Base-by-base conservation (phyloP, 2,329 filamentous ascomycete species). In the Colletotrichum abscissum region DNA sequence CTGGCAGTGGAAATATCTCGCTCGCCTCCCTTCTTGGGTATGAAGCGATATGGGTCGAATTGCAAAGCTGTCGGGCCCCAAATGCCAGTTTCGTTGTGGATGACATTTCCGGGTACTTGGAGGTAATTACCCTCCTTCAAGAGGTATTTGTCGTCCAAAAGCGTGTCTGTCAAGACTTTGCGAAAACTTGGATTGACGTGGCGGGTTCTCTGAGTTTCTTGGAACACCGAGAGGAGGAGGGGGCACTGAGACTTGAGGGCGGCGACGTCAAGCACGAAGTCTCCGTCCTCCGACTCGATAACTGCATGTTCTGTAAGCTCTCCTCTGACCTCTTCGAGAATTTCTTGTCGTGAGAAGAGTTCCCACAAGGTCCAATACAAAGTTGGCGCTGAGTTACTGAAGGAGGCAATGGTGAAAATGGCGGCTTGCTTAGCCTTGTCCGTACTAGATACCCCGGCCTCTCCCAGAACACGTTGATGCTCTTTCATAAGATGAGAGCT, bases 341-440 rank as follows among this genome's bases (percentile, higher is more conserved):
- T 75, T 0, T 77, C 74, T 0, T 83, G 81, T 0, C 82, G 79
- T 5, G 83, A 83, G 77, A 80, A 86, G 12, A 88, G 76, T 49
- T 86, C 81, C 75, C 80, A 82, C 0, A 88, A 42, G 3, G 83
- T 71, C 86, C 86, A 88, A 77, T 87, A 88, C 1, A 78, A 76
- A 0, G 84, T 80, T 0, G 84, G 83, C 6, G 81, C 77, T 0
- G 84, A 84, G 75, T 88, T 88, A 55, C 80, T 79, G 52, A 55
- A 55, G 22, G 56, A 59, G 56, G 56, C 56, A 59, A 59, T 59
- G 5, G 56, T 59, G 28, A 59, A 59, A 9, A 59, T 59, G 9
- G 56, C 63, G 4, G 49, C 63, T 24, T 65, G 63, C 30, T 65
- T 65, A 28, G 46, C 49, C 14, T 38, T 67, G 24, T 75, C 71